Conservation (phyloP, 257 asterid genomes). For the Voacanga thouarsii region DNA sequence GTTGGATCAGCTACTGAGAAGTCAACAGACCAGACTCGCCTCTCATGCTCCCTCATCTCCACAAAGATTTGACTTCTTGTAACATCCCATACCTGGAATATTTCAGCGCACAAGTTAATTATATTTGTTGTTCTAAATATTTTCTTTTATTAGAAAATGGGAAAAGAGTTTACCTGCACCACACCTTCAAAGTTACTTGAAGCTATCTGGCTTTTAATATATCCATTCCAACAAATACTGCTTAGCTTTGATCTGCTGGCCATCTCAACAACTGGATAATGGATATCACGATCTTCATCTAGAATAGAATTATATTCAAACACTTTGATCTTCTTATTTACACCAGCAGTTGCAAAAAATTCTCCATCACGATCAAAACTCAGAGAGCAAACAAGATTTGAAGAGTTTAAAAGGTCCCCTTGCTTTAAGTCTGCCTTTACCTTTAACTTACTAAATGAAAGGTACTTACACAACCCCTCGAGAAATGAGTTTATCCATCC, state of each 20-base stretch:
- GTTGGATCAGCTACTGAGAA: constrained; percentile 93
- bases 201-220: constrained; percentile 93
- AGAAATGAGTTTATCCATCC: constrained; percentile 80
- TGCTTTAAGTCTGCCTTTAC: constrained; percentile 92
- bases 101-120: constrained; percentile 3
- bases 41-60: constrained; percentile 97
- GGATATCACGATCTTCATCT: constrained; percentile 78
- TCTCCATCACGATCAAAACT: constrained; percentile 97
- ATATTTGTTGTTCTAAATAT: neutral
- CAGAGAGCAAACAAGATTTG: constrained; percentile 88
- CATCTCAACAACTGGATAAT: constrained; percentile 97
- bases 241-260: constrained; percentile 85
- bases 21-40: constrained; percentile 96
- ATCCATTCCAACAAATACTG: constrained; percentile 95
- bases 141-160: neutral
- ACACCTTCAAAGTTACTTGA: constrained; percentile 98
- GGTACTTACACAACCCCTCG: constrained; percentile 78
- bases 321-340: constrained; percentile 92
- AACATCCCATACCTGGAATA: constrained; percentile 84
- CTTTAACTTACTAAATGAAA: constrained; percentile 67
- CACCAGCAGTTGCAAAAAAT: constrained; percentile 96
- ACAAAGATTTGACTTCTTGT: constrained; percentile 77
- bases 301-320: constrained; percentile 77
- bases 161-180: constrained; percentile 63
- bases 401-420: constrained; percentile 89